phyloP scores from a whole-genome alignment of 106 monocot genomes.

The Agapanthus africanus region DNA sequence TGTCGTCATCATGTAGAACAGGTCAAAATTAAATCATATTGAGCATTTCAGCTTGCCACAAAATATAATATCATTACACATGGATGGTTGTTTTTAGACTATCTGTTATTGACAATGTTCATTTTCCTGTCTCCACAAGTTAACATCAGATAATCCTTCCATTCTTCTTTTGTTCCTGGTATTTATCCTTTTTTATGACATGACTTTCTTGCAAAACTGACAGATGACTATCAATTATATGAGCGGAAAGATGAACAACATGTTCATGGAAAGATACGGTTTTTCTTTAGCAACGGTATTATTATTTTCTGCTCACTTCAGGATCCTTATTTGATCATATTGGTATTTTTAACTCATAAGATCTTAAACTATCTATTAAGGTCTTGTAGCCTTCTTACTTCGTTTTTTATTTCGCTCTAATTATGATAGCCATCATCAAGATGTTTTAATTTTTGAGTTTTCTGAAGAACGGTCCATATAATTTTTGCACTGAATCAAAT shows the following conservation, averaged over 20 bases:
- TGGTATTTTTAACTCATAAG: not conserved
- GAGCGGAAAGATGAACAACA: slow-evolving; percentile 34
- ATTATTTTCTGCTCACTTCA: not conserved
- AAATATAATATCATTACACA: not conserved
- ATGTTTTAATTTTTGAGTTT: not conserved
- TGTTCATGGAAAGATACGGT: slow-evolving; percentile 93
- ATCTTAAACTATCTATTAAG: not conserved
- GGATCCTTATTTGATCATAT: slow-evolving; percentile 1
- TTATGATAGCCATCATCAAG: not conserved
- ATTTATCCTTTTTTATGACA: not conserved
- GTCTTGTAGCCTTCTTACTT: not conserved
- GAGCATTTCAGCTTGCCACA: not conserved
- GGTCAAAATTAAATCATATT: not conserved
- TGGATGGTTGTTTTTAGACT: not conserved
- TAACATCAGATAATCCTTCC: too few species aligned
- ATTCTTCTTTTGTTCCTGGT: not conserved
- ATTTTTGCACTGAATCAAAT: not conserved
- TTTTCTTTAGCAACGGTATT: slow-evolving; percentile 85
- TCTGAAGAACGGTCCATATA: not conserved
- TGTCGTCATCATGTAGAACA: not conserved
- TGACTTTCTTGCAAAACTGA: too few species aligned
- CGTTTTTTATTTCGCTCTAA: not conserved
- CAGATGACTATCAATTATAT: slow-evolving; percentile 64
- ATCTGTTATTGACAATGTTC: too few species aligned
- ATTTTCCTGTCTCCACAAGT: too few species aligned